Evolutionary conservation across 495 filamentous ascomycete genomes (phyloP), one percentile per base, ranked within the genome.

Genomic region (Penicillium ochrochloron): DNA sequence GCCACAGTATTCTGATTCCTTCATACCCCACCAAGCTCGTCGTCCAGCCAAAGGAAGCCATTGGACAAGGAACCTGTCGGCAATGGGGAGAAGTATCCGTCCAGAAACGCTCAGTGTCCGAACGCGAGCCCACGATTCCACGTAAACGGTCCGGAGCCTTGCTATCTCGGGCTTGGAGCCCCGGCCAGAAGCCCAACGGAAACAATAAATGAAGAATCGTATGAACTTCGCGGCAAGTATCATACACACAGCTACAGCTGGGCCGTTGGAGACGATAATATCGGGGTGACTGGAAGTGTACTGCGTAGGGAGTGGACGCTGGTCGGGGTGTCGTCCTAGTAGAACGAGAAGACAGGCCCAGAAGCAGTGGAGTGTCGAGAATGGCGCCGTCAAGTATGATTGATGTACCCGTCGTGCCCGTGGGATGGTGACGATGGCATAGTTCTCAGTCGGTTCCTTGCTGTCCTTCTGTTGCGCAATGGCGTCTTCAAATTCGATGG

Each of bases 111-210:
- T 97, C 69, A 97, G 72, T 11, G 83, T 87, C 60, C 80, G 86
- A 4, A 95, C 89, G 19, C 94, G 84, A 2, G 95, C 96, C 89
- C 92, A 98, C 31, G 88, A 92, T 84, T 99, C 95, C 15, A 97
- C 84, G 72, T 94, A 98, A 23, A 98, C 82, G 8, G 85, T 89
- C 48, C 88, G 84, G 70, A 94, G 85, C 71, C 82, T 83, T 41
- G 78, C 82, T 44, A 75, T 61, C 5, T 27, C 44, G 15, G 61
- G 37, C 9, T 34, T 57, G 6, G 39, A 63, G 34, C 53, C 33
- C 55, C 44, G 59, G 21, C 50, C 31, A 15, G 51, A 57, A 57
- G 61, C 19, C 63, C 35, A 61, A 39, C 57, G 37, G 29, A 42
- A 33, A 60, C 61, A 34, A 37, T 64, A 67, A 12, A 69, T 61